Base-by-base conservation (phyloP, 345 rosid species). In the Gossypium turneri region DNA sequence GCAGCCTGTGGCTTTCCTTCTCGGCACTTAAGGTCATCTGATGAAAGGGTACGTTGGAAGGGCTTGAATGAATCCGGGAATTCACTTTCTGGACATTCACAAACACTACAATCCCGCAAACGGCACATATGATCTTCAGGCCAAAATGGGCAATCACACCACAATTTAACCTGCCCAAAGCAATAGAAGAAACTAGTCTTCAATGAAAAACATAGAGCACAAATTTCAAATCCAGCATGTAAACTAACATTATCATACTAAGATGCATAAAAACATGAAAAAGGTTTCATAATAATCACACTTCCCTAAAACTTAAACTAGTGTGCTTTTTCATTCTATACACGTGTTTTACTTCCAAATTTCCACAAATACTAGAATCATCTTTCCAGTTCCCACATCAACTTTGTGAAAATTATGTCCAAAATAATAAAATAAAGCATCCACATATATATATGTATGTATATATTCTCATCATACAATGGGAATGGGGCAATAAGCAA, bases 71-170 rank as follows among this genome's bases (percentile, higher is more conserved):
- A 70, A 80, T 91, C 91, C 3, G 99, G 97, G 79, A 93, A 95
- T 79, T 95, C 99, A 68, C 76, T 89, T 59, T 95, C 97, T 58
- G 96, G 98, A 82, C 99, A 95, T 67, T 93, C 99, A 77, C 98
- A 93, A 56, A 95, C 96, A 75, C 98, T 93, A 79, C 98, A 95
- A 79, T 95, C 97, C 83, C 96, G 84, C 85, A 95, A 85, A 58
- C 81, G 93, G 77, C 97, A 95, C 98, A 95, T 90, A 43, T 97
- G 92, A 81, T 94, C 97, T 84, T 91, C 98, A n/a, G 89, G 96
- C 98, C 92, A 91, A 84, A 91, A 92, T 56, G 95, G 97, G 79
- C 99, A 95, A 82, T 95, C 90, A 85, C 99, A 95, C 99, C 97
- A 91, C 72, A 94, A 79, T 82, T 91, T 94, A 79, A 88, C 97